Evolutionary conservation across 139 green algal genomes (phyloP), one percentile per base, ranked within the genome.

Genomic region (Micractinium sp.): DNA sequence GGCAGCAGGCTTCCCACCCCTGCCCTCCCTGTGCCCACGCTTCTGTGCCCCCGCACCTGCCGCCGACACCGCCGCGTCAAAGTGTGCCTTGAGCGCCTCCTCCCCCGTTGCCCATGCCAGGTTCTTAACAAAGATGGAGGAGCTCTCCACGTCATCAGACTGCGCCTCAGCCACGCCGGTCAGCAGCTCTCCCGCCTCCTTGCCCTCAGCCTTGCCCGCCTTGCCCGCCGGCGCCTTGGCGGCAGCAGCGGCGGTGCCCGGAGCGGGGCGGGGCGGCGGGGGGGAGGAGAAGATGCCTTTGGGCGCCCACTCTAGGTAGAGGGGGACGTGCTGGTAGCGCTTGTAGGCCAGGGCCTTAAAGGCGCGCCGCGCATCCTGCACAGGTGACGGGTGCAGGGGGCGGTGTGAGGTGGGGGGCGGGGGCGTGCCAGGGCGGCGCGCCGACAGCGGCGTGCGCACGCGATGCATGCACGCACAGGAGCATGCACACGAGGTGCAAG

Each of bases 291-390:
- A 98, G 35, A 99, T 95, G 80, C 94, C 95, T 22, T 92, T 91
- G 25, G 98, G 98, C 2, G 98, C 98, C 97, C 97, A 99, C 91
- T 99, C 97, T 23, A 99, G 91, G 93, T 99, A 99, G 27, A 99
- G 92, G 4, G 98, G 98, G 47, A 99, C 97, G 82, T 97, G 92
- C 78, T 98, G 95, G 89, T 97, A 99, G 73, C 97, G 96, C 92
- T 98, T 99, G 95, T 98, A 99, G 0, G 98, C 98, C 14, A 99
- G 92, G 0, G 89, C 86, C 87, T 97, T 94, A 93, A 98, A 98
- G 1, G 96, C 96, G 23, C 73, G 86, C 15, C 89, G 89, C 23
- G 95, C 95, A 69, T 94, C 92, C 82, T 90, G 60, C 39, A 82
- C 29, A 25, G 91, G 77, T 88, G 67, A 53, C 18, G 56, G 29